Base-by-base conservation (phyloP, 2,329 filamentous ascomycete genomes). In the Colletotrichum sp. region DNA sequence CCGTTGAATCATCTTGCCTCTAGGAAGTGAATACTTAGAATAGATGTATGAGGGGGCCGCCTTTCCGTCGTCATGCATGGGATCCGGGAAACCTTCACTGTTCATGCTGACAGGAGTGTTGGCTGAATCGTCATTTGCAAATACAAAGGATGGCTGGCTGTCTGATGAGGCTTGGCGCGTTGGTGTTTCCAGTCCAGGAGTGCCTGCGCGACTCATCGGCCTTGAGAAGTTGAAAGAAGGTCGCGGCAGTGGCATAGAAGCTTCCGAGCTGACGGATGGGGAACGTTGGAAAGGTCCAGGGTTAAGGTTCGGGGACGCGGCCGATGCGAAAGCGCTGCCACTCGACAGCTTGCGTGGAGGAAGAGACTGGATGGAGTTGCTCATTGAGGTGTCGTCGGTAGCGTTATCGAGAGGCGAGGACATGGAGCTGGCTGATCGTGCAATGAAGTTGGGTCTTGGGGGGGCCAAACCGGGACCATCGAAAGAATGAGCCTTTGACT, bases 221-320 rank as follows among this genome's bases (percentile, higher is more conserved):
- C 97, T 91, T 1, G 97, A 99, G 84, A 99, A 99, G 85, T 99
- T 99, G 85, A 98, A 96, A 0, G 94, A 92, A 1, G 95, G 94
- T 18, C 93, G 91, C 15, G 93, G 92, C 44, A 96, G 81, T 12
- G 84, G 90, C 60, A 90, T 89, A 3, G 96, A 98, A 67, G 92
- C 91, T 77, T 98, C 95, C 2, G 96, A 99, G 77, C 93, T 93
- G 48, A 95, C 90, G 0, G 97, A 99, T 3, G 96, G 95, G 1
- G 96, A 98, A 80, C 96, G 91, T 75, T 92, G 91, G 80, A 93
- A 91, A 32, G 92, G 72, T 5, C 68, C 66, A 10, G 77, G 88
- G 18, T 90, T 89, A 74, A 90, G 84, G 68, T 88, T 90, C 3
- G 93, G 93, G 28, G 94, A 94, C 77, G 83, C 81, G 78, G 78